A percentile compares a stretch with the other conserved stretches of the same genome.
These are phyloP conservation scores for Omphalotus olearius DNA, from an alignment of 1,284 basidiomycete species.

Conservation along the genomic window DNA sequence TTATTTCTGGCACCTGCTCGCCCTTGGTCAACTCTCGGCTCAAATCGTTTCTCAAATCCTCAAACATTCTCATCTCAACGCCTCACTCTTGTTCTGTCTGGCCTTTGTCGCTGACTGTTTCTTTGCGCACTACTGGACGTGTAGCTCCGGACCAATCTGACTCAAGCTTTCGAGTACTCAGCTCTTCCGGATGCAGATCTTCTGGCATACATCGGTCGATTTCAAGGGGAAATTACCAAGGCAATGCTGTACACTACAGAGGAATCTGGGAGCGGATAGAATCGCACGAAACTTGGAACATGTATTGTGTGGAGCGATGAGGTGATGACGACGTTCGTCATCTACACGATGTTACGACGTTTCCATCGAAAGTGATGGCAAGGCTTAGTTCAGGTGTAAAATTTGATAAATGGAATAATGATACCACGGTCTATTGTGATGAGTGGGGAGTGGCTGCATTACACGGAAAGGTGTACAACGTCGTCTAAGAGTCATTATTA, in stretches of 20 bases:
- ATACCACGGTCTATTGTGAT: conserved; percentile 8
- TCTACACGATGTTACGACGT: no score
- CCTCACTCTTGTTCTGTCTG: no score
- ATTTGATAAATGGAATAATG: neutral
- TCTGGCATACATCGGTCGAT: conserved; percentile 52
- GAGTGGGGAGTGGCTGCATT: conserved; percentile 3
- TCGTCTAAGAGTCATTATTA: conserved; percentile 3
- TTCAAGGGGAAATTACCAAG: conserved; percentile 65
- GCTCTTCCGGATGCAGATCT: conserved; percentile 66
- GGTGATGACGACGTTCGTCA: no score
- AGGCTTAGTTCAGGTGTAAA: no score
- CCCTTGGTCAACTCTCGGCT: no score
- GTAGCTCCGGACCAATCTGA: conserved; percentile 67
- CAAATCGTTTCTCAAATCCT: no score
- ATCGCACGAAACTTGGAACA: no score
- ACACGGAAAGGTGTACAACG: neutral
- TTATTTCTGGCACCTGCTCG: no score
- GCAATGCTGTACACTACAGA: conserved; percentile 33
- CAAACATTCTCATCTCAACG: no score
- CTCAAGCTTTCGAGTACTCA: conserved; percentile 65
- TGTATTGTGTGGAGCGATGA: no score
- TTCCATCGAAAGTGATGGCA: no score
- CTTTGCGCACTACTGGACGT: neutral
- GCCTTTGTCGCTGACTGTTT: neutral
- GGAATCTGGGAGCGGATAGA: neutral